Evolutionary conservation across 1,284 basidiomycete species (phyloP), one percentile per base, ranked within the genome.

Genomic region (Pisolithus thermaeus): DNA sequence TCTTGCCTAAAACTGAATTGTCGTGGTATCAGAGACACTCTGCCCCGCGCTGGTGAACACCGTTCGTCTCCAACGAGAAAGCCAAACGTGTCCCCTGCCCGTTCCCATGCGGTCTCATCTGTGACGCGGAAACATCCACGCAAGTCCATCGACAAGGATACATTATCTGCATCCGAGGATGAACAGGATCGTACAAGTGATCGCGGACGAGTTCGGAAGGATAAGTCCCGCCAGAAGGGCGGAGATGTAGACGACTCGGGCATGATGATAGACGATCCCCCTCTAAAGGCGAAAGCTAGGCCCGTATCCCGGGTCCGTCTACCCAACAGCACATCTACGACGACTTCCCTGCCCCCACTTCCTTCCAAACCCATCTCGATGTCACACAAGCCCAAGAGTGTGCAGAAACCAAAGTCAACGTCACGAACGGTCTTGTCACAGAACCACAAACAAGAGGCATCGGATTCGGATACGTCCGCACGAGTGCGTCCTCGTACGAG

Each of bases 1-100:
- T 78, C 83, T 1, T 90, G 87, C 60, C 64, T 73, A n/a, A 66
- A 68, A 5, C 57, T 77, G 11, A 73, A 79, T 36, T 87, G 86
- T 57, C 76, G 72, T 51, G 73, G 70, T 25, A 63, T 73, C 54
- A 69, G 72, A 43, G 61, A 68, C 18, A 60, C 55, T 38, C 55
- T 73, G 41, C 69, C 70, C 0, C 52, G 41, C 59, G 63, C 36
- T 38, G 59, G 39, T 12, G 48, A 52, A 39, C 28, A 44, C 1
- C 52, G 50, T 20, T 42, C 44, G 9, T 54, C 58, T 4, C 53
- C 59, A 8, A 46, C 43, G n/a, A 62, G 65, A 16, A 57, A 28
- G 50, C 63, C 58, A 9, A 58, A 65, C n/a, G 41, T 53, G 7
- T 66, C 65, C 3, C 65, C 62, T 0, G 41, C 54, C 4, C 61